Conservation (phyloP, 371 early-diverging fungal genomes). For the Apophysomyces trapeziformis region DNA sequence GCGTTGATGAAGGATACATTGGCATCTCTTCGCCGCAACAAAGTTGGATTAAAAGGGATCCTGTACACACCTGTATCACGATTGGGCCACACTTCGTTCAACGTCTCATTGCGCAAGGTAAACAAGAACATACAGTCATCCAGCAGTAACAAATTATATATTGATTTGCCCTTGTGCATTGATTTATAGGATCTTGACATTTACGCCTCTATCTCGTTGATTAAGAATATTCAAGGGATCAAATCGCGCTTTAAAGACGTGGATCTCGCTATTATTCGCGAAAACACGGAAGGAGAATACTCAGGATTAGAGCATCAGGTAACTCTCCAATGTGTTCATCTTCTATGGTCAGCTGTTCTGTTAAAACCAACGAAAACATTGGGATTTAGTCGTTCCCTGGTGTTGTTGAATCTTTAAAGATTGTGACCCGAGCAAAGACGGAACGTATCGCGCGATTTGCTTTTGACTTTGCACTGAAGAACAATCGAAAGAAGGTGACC, state of each 20-base stretch:
- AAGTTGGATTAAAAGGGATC: slow-evolving; percentile 96
- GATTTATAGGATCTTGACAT: slow-evolving; percentile 80
- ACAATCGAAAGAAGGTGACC: slow-evolving; percentile 96
- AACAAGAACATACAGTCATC: background rate
- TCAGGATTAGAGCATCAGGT: slow-evolving; percentile 96
- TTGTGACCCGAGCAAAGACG: slow-evolving; percentile 92
- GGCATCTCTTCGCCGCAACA: slow-evolving; percentile 91
- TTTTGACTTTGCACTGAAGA: slow-evolving; percentile 96
- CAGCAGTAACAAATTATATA: background rate
- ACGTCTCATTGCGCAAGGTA: slow-evolving; percentile 89
- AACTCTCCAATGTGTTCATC: slow-evolving; percentile 10
- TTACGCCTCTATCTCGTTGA: slow-evolving; percentile 88
- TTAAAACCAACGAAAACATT: background rate
- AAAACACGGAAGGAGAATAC: slow-evolving; percentile 99
- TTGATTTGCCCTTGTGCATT: background rate
- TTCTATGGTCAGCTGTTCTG: no score
- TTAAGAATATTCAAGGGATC: slow-evolving; percentile 84
- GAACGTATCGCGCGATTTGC: slow-evolving; percentile 98
- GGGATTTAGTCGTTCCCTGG: slow-evolving; percentile 82
- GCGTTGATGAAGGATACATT: slow-evolving; percentile 82
- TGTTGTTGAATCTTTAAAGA: slow-evolving; percentile 97
- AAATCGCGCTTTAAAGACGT: slow-evolving; percentile 87
- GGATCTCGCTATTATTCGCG: slow-evolving; percentile 97
- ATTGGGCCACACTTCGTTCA: slow-evolving; percentile 88
- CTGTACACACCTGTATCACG: slow-evolving; percentile 89